These are phyloP conservation scores for Fusarium secorum DNA, from an alignment of 2,329 filamentous ascomycete genomes.

Conservation along the genomic window DNA sequence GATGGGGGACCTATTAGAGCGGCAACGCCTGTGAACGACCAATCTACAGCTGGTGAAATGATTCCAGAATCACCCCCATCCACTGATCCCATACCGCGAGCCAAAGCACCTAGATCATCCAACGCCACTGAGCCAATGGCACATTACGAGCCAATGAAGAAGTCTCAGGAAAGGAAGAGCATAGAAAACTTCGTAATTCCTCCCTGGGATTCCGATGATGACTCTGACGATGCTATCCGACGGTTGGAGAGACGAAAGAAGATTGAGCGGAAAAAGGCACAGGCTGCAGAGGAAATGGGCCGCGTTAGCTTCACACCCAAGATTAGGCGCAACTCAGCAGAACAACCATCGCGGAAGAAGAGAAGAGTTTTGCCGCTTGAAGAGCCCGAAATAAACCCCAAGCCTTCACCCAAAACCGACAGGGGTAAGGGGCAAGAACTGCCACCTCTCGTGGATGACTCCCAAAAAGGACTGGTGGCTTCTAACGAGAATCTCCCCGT, in stretches of 20 bases:
- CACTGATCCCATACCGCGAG: constrained; percentile 33
- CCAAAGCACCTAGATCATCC: constrained; percentile 33
- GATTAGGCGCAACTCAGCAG: constrained; percentile 29
- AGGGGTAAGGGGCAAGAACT: constrained; percentile 19
- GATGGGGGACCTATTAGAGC: constrained; percentile 24
- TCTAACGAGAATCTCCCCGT: constrained; percentile 39
- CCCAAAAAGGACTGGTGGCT: constrained; percentile 36
- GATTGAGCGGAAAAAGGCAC: constrained; percentile 50
- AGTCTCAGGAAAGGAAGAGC: constrained; percentile 54
- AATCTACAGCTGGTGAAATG: constrained; percentile 42
- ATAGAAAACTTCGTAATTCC: constrained; percentile 38
- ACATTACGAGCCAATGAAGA: constrained; percentile 56
- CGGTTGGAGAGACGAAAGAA: constrained; percentile 48
- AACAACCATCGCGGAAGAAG: constrained; percentile 42
- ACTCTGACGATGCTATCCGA: constrained; percentile 47
- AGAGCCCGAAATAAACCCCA: background rate
- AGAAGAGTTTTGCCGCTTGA: constrained; percentile 25
- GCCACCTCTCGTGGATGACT: constrained; percentile 35
- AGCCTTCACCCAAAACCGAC: background rate
- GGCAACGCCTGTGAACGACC: constrained; percentile 41
- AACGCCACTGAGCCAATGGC: constrained; percentile 47
- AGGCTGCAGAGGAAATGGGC: constrained; percentile 52
- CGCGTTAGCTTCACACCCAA: constrained; percentile 50
- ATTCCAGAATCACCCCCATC: constrained; percentile 50
- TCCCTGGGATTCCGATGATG: constrained; percentile 43